These are phyloP conservation scores for Lactarius hatsudake DNA, from an alignment of 768 basidiomycete genomes.

Conservation along the genomic window DNA sequence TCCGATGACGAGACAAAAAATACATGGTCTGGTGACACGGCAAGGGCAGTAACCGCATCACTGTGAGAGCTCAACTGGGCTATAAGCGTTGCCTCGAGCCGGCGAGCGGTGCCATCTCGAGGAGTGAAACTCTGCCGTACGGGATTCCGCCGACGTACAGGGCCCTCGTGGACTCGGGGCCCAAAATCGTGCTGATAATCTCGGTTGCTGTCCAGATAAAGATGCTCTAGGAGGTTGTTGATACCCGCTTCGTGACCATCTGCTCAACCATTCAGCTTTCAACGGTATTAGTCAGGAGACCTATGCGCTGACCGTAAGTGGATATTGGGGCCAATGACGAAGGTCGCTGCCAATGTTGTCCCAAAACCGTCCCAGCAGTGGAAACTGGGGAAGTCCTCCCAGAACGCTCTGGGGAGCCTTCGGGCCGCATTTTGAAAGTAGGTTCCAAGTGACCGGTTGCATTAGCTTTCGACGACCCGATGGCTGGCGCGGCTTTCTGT, in stretches of 20 bases:
- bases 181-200: constrained; percentile 92
- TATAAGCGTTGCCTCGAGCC: constrained; percentile 76
- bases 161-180: constrained; percentile 78
- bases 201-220: constrained; percentile 83
- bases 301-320: constrained; percentile 56
- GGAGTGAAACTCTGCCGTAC: constrained; percentile 64
- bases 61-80: constrained; percentile 83
- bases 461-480: constrained; percentile 82
- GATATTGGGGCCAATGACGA: constrained; percentile 61
- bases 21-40: constrained; percentile 88
- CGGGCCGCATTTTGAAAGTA: constrained; percentile 62
- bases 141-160: constrained; percentile 72
- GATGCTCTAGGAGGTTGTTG: constrained; percentile 81
- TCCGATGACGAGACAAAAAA: constrained; percentile 95
- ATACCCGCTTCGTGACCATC: constrained; percentile 92
- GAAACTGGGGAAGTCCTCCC: constrained; percentile 77
- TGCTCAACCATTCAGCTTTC: constrained; percentile 33
- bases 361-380: constrained; percentile 53
- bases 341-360: constrained; percentile 45
- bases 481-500: constrained; percentile 84
- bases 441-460: constrained; percentile 81
- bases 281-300: too few relatives aligned
- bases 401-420: constrained; percentile 67
- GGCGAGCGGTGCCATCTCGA: constrained; percentile 59
- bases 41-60: constrained; percentile 73